Base-by-base conservation (phyloP, 768 basidiomycete genomes). In the Boletus speciosus region DNA sequence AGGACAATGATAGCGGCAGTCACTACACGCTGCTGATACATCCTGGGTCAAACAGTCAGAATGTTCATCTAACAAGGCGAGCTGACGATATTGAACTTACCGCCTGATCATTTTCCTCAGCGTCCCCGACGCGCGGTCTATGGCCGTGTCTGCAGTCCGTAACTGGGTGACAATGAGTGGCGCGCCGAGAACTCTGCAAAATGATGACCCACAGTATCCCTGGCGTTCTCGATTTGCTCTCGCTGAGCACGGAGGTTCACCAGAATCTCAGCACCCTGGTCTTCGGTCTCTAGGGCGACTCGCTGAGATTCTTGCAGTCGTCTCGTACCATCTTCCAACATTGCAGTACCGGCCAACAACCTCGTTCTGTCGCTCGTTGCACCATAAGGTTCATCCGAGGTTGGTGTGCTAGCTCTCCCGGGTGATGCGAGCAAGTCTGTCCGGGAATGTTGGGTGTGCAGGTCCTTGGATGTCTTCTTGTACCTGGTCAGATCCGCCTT, bases 71-170 rank as follows among this genome's bases (percentile, higher is more conserved):
- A 53, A 46, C 19, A 49, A 47, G 46, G 43, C 47, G 7, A 54
- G n/a, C 6, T 29, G 25, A 38, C 23, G 29, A 35, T 5, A 49
- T 48, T 44, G 14, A 45, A 75, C 86, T 61, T 71, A 97, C 97
- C 92, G 85, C 75, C 88, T 80, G 52, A 98, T 88, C 96, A 98
- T 98, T 72, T 89, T 88, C 77, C 88, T 96, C 47, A 99, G 73
- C 40, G 95, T 98, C 12, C 86, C 86, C 3, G 92, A 87, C 29
- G 97, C 96, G 37, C 90, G 81, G 71, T 95, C 93, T 64, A 99
- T 94, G 5, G 89, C 86, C 19, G 80, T 79, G 65, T 98, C 95
- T 34, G 96, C 94, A 40, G 86, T 81, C 61, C 84, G 81, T 34
- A 99, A 81, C 93, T 96, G 63, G 29, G 25, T 34, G 21, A 37